Evolutionary conservation across 1,284 basidiomycete genomes (phyloP), one percentile per base, ranked within the genome.

Genomic region (Amylostereum chailletii): DNA sequence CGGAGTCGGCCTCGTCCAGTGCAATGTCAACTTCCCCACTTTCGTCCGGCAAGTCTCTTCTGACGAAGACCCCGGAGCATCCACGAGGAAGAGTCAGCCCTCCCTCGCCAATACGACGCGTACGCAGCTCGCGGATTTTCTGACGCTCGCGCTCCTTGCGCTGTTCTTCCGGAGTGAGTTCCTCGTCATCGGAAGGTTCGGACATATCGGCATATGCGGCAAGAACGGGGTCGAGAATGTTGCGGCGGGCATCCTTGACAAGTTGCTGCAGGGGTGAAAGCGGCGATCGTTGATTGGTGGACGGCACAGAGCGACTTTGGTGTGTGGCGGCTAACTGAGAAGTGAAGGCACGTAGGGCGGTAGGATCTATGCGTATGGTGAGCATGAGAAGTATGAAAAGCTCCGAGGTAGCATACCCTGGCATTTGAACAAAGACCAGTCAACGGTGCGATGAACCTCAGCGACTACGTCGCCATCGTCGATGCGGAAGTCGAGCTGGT

Each of bases 191-290:
- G 3, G 70, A 70, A 19, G 64, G 61, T 30, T 56, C 60, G 49
- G 62, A 57, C 8, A 60, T 65, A 50, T 60, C 58, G n/a, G 62
- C 63, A 42, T 63, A 57, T 59, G 69, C 59, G 34, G 71, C 64
- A 29, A 83, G 66, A 19, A 83, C 69, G 27, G 83, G 83, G 54
- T 86, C 83, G 48, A 87, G 58, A 29, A 86, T 74, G 5, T 65
- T 63, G 29, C 63, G 65, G 42, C 75, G 70, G 1, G 76, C 73
- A 27, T 71, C 65, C 54, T 75, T 75, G 49, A 87, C 81, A 53
- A 84, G 65, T 46, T 67, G 66, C 59, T 86, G 84, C 1, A 86
- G 75, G 34, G 74, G 64, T n/a, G 81, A 83, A 4, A 77, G 72
- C 0, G 69, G 66, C 0, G 74, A 71, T 7, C 59, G 62, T 48